A percentile compares a stretch with the other conserved stretches of the same genome.
Conservation (phyloP, 768 basidiomycete species). For the Xerocomellus dryophilus region DNA sequence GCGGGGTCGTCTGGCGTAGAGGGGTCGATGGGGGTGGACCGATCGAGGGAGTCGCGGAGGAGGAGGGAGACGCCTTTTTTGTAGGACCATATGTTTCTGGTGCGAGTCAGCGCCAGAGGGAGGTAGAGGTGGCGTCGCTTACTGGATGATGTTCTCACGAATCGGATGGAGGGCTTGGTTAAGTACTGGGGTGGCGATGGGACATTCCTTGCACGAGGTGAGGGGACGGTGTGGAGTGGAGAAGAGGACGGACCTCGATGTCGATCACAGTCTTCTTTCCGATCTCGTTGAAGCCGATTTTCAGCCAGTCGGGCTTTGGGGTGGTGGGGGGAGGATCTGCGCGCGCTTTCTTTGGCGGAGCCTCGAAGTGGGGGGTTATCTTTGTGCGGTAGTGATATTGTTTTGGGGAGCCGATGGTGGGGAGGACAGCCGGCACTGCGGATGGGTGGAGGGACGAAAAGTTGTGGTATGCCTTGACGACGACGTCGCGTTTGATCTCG, state of each 20-base stretch:
- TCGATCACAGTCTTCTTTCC: slow-evolving; percentile 77
- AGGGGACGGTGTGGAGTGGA: not conserved
- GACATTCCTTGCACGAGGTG: slow-evolving; percentile 64
- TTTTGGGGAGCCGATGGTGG: slow-evolving; percentile 83
- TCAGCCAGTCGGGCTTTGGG: slow-evolving; percentile 63
- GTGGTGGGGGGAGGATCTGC: not conserved
- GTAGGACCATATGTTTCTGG: slow-evolving; percentile 75
- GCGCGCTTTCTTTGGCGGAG: slow-evolving; percentile 51
- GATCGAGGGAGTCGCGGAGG: slow-evolving; percentile 76
- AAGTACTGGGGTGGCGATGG: slow-evolving; percentile 80
- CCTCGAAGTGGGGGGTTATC: slow-evolving; percentile 94
- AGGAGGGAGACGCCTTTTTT: slow-evolving; percentile 87
- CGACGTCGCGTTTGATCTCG: slow-evolving; percentile 79
- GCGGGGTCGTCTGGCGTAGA: slow-evolving; percentile 39
- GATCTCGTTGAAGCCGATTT: slow-evolving; percentile 86
- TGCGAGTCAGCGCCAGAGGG: slow-evolving; percentile 3
- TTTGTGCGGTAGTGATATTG: slow-evolving; percentile 95
- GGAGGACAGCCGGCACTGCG: slow-evolving; percentile 59
- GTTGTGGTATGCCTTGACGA: slow-evolving; percentile 77
- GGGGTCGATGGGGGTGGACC: slow-evolving; percentile 22
- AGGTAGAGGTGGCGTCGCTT: slow-evolving; percentile 16
- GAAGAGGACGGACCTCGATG: slow-evolving; percentile 67
- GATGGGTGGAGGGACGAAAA: slow-evolving; percentile 60
- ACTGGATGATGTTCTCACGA: slow-evolving; percentile 69
- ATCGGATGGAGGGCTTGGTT: slow-evolving; percentile 63